Evolutionary conservation across 1,284 basidiomycete genomes (phyloP).

Genomic region (Tilletia indica): DNA sequence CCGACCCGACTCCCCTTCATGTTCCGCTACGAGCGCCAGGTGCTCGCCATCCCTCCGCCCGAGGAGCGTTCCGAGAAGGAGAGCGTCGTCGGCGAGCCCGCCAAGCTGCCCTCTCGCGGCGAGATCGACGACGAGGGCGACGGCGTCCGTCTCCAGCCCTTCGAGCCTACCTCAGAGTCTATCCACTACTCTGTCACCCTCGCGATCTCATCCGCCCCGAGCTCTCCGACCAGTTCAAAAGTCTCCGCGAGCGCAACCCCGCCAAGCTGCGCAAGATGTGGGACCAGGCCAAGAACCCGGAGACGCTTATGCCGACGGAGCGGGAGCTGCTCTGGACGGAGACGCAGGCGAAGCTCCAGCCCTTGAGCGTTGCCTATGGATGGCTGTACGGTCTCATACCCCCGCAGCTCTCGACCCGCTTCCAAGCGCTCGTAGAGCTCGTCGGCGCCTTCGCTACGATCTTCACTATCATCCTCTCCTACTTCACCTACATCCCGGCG

Average conservation of each 20-base stretch:
- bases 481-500: constrained; percentile 61
- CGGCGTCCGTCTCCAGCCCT: not conserved
- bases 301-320: constrained; percentile 7
- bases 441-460: constrained; percentile 65
- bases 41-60: not conserved
- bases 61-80: constrained; percentile 7
- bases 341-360: not conserved
- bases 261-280: not conserved
- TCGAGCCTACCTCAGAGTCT: not conserved
- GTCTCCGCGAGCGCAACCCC: not conserved
- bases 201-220: not conserved
- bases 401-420: constrained; percentile 52
- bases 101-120: not conserved
- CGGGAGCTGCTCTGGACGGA: constrained; percentile 3
- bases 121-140: not conserved
- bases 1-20: constrained; percentile 20
- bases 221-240: not conserved
- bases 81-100: too few relatives aligned
- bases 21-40: constrained; percentile 15
- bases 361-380: not conserved
- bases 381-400: not conserved
- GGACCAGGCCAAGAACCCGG: not conserved
- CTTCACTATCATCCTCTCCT: constrained; percentile 55
- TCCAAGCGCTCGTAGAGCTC: constrained; percentile 76
- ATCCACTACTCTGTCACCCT: not conserved